Base-by-base conservation (phyloP, 345 rosid genomes). In the Eucalyptus rudis region DNA sequence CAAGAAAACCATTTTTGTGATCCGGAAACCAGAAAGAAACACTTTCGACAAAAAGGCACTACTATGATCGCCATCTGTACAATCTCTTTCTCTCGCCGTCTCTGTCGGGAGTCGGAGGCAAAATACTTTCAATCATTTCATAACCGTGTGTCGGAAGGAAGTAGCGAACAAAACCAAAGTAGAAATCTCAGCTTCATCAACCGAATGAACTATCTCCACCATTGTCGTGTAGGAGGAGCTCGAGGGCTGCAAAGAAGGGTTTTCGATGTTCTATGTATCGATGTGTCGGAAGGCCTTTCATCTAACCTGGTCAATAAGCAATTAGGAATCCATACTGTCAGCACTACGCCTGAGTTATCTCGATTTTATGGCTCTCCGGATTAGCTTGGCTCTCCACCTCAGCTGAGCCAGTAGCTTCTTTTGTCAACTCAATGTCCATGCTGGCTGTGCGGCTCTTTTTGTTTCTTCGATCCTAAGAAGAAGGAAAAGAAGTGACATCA, bases 341-440 rank as follows among this genome's bases (percentile, higher is more conserved):
- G 84, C 90, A n/a, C 92, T 92, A 89, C 90, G 90, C 93, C 81
- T 89, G 92, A 47, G 89, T 89, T 85, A 86, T 90, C 91, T 93
- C 93, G 3, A 92, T 54, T 22, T 49, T 31, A 52, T 88, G 89
- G 92, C 93, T 91, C 89, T 86, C 94, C 8, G 88, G 85, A 52
- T 90, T 91, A 11, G 71, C 92, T 88, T 91, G 91, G 91, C 64
- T 90, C 90, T 93, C 96, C 33, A 85, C 27, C 5, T 91, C 95
- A 6, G 85, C 90, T 88, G 95, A 90, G 68, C 87, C 84, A 9
- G 89, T 13, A 52, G 6, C 86, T 85, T 96, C 98, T 88, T 96
- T 96, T 89, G 92, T 68, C 59, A 95, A 94, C 90, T 95, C 95
- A 4, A 95, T 96, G 87, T 97, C 99, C 95, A 94, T 93, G 91